Evolutionary conservation across 805 yeast species (phyloP), one percentile per base, ranked within the genome.

Genomic region (Candida golubevii): DNA sequence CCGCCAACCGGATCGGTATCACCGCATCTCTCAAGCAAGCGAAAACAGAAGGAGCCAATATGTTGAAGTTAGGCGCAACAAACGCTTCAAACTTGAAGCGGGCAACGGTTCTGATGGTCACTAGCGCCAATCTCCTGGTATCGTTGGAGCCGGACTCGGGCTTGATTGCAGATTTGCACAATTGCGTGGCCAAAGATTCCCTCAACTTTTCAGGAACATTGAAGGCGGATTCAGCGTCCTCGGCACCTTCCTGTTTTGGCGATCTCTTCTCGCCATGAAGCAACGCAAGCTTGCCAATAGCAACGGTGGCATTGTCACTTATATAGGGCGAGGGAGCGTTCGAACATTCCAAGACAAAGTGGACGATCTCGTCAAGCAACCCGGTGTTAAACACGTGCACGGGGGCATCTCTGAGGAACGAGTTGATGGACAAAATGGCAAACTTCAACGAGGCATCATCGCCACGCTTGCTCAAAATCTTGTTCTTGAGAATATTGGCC

Each of bases 1-100:
- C 96, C 1, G 97, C 97, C 49, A 91, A 73, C 58, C 89, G 90
- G 54, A 91, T 83, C 5, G 99, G 97, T 57, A 91, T 88, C 38
- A 87, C 72, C n/a, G 82, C 75, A 58, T 90, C 97, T 52, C 99
- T 75, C 34, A 91, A 83, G 61, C 93, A 83, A 0, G 83, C 69
- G 61, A 91, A 91, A 2, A 89, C 82, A 10, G 87, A 72, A 11
- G 93, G 88, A 4, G 77, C 87, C 41, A 91, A 55, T 0, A 65
- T 49, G 52, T 81, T 80, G 50, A 78, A 67, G 55, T 74, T 70
- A 10, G 84, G 81, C 44, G 67, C 65, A 39, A 87, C 66, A 23
- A 78, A 62, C 8, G 60, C 63, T 0, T 71, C 74, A 50, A 71
- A 77, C 46, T 83, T 78, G 55, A 71, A 66, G 57, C 95, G 75